Conservation (phyloP, 176 grass and related monocot genomes). For the Eleusine coracana region DNA sequence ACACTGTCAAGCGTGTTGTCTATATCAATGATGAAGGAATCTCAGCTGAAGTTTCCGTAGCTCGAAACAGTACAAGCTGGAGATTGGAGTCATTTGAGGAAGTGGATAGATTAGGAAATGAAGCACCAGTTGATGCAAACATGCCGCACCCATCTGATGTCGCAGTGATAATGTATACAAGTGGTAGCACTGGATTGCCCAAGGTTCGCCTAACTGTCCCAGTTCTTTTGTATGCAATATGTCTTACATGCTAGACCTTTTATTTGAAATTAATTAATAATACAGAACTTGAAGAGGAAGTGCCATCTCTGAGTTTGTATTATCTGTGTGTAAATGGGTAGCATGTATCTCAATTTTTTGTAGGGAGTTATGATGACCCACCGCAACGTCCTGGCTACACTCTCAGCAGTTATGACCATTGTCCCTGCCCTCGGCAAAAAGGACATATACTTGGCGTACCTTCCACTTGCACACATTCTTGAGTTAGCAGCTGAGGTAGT, state of each 20-base stretch:
- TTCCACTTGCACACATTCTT: slow-evolving; percentile 95
- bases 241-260: slow-evolving; percentile 4
- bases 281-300: background rate
- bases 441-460: slow-evolving; percentile 86
- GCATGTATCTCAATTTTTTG: slow-evolving; percentile 37
- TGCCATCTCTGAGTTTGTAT: slow-evolving; percentile 7
- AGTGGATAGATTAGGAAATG: slow-evolving; percentile 66
- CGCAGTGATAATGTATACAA: slow-evolving; percentile 98
- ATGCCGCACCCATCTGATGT: slow-evolving; percentile 72
- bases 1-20: slow-evolving; percentile 72
- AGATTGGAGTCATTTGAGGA: slow-evolving; percentile 62
- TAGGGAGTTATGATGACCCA: slow-evolving; percentile 99
- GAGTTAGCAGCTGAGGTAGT: slow-evolving; percentile 88
- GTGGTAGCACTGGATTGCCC: slow-evolving; percentile 92
- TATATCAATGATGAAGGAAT: slow-evolving; percentile 84
- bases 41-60: slow-evolving; percentile 65
- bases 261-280: background rate
- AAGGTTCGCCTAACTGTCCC: slow-evolving; percentile 63
- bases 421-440: slow-evolving; percentile 74
- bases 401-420: slow-evolving; percentile 92
- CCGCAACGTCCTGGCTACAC: slow-evolving; percentile 77
- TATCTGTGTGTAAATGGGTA: slow-evolving; percentile 17
- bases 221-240: slow-evolving; percentile 11
- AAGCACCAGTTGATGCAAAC: slow-evolving; percentile 66
- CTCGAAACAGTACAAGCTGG: slow-evolving; percentile 70